Evolutionary conservation across 192 early-diverging fungal species (phyloP), one percentile per base, ranked within the genome.

Genomic region (Umbelopsis sp.): DNA sequence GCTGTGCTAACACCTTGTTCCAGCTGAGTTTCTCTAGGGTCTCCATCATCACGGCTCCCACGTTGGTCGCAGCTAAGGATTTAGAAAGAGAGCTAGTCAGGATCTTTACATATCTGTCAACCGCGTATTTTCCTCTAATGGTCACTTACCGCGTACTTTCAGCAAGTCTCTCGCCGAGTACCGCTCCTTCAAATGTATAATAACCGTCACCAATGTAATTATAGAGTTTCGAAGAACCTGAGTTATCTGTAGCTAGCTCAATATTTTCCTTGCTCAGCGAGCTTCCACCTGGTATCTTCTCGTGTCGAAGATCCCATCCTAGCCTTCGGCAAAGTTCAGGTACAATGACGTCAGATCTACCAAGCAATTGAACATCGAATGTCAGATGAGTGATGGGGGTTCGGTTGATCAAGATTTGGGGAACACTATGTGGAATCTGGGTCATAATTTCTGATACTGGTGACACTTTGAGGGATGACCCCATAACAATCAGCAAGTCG

Each of bases 401-500:
- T 70, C 90, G 85, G 83, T 98, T 98, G 76, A 98, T 96, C 12
- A 98, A 80, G 14, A 98, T 89, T 68, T 96, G 95, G 0, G 96
- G 96, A 2, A 97, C 90, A 16, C 77, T 68, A 44, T 88, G 89
- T 12, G 95, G 95, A 34, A 97, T 87, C 36, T 89, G 87, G 50
- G 90, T 82, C 89, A 94, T 94, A 29, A 98, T 94, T 38, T 92
- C 91, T 5, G 92, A 92, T 1, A 99, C 96, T 3, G 98, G 98
- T 3, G 94, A 91, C 5, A 99, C 96, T 76, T 96, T 95, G 17
- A 99, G 82, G n/a, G 91, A 94, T 34, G 92, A 94, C 24, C 98
- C 98, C 82, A 99, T 98, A 11, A 99, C 96, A 32, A 99, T 86
- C 14, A 99, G 73, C 43, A 99, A 74, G 80, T 98, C 96, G 20